phyloP scores from a whole-genome alignment of 2,329 filamentous ascomycete genomes.

The Fusarium pseudograminearum region DNA sequence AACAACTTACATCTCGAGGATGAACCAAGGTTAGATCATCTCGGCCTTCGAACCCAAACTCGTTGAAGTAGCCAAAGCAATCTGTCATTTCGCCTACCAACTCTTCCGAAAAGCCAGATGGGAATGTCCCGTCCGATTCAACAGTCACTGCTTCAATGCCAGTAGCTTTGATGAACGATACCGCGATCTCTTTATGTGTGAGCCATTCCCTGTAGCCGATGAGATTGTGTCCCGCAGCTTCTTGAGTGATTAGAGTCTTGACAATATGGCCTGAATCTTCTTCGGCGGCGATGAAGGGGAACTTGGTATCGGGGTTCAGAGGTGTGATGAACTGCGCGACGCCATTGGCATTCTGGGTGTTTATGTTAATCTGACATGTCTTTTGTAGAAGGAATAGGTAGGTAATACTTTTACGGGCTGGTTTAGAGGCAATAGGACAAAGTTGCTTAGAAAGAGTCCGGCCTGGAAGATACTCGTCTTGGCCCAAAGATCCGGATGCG shows the following conservation, averaged over 20 bases:
- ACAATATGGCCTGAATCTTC: slow-evolving; percentile 45
- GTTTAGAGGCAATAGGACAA: neutral
- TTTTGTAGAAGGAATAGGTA: fast-evolving
- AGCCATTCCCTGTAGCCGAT: slow-evolving; percentile 45
- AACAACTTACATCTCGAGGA: slow-evolving; percentile 19
- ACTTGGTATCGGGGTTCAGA: slow-evolving; percentile 28
- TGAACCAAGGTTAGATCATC: slow-evolving; percentile 30
- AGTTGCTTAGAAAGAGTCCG: slow-evolving; percentile 38
- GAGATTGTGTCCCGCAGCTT: slow-evolving; percentile 38
- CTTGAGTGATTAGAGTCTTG: slow-evolving; percentile 37
- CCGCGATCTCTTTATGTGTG: slow-evolving; percentile 28
- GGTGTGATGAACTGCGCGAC: slow-evolving; percentile 34
- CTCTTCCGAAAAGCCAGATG: neutral
- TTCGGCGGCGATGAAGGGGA: slow-evolving; percentile 44
- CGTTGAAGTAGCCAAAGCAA: slow-evolving; percentile 26
- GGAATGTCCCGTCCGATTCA: neutral
- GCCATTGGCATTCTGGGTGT: slow-evolving; percentile 30
- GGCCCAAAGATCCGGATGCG: slow-evolving; percentile 35
- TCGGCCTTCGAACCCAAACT: slow-evolving; percentile 34
- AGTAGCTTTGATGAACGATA: slow-evolving; percentile 33
- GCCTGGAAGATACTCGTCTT: slow-evolving; percentile 42
- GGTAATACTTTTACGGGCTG: slow-evolving; percentile 23
- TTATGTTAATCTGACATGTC: neutral
- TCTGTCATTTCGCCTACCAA: slow-evolving; percentile 19
- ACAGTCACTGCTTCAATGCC: slow-evolving; percentile 14